phyloP scores from a whole-genome alignment of 441 rosid species.

The Bruguiera hainesii region DNA sequence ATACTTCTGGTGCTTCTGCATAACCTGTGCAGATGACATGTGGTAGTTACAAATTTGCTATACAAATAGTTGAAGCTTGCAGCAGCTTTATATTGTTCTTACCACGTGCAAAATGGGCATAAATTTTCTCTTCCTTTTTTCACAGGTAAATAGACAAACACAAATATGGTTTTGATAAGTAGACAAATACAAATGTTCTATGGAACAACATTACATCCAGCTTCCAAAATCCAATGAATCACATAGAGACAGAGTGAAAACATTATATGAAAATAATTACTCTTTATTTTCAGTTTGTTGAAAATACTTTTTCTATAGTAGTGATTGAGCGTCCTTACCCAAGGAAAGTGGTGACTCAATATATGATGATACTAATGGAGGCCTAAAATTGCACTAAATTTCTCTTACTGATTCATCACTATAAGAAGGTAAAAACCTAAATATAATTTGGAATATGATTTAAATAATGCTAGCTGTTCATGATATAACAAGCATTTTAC shows the following conservation, averaged over 20 bases:
- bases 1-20: slow-evolving; percentile 98
- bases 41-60: slow-evolving; percentile 4
- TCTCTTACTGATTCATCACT: background rate
- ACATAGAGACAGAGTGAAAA: too few relatives aligned
- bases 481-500: background rate
- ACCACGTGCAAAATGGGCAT: background rate
- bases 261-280: too few relatives aligned
- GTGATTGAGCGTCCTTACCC: background rate
- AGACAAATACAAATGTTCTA: background rate
- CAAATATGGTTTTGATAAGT: background rate
- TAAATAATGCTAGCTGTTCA: slow-evolving; percentile 4
- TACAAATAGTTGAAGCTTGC: slow-evolving; percentile 6
- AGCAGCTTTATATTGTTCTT: background rate
- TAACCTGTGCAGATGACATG: slow-evolving; percentile 54
- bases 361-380: background rate
- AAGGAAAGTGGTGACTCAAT: background rate
- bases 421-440: background rate
- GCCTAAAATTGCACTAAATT: background rate
- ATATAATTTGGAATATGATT: background rate
- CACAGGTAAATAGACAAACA: too few relatives aligned
- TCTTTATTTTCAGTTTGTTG: too few relatives aligned
- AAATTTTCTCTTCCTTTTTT: background rate
- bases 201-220: background rate
- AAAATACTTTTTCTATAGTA: too few relatives aligned
- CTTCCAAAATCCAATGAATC: too few relatives aligned